Evolutionary conservation across 75 land plant species (phyloP), one percentile per base, ranked within the genome.

Genomic region (Larix kaempferi): DNA sequence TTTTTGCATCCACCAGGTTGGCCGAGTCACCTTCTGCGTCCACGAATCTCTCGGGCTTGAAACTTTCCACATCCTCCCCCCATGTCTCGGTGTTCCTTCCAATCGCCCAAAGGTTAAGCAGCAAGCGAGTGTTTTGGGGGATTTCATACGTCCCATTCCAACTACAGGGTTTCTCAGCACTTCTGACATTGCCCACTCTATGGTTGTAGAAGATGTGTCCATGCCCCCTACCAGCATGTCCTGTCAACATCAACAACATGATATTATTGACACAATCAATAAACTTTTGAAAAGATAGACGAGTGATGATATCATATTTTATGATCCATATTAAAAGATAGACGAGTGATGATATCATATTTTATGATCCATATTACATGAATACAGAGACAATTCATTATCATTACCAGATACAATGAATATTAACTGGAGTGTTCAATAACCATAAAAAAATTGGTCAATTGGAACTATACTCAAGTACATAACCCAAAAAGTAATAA

Each of bases 151-250:
- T 19, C 15, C 39, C 27, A 4, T 56, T 22, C 82, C 82, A 4
- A 80, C 57, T 27, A 75, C 72, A 3, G 56, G 80, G 59, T 76
- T 80, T 35, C 14, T 57, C 6, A 80, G 39, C 21, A 80, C 56
- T 52, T 80, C 82, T 17, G 82, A 62, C 16, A 80, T 12, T 21
- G 54, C 79, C 82, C 82, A 80, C 57, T 76, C 82, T 6, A 27
- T 65, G 16, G 82, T 22, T 21, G 26, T 71, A 25, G 73, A 13
- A 3, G 80, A 60, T 16, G 82, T 80, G 7, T 80, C 82, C 11
- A 57, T 80, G 2, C 59, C 79, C 33, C 25, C 78, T 1, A 35
- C 22, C 17, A 33, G 49, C 23, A 78, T 2, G 6, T 78, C 77
- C 79, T 78, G 58, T 12, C 14, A 1, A 44, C 44, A 4, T 0